Evolutionary conservation across 495 filamentous ascomycete species (phyloP).

Genomic region (Trichoderma erinaceum): DNA sequence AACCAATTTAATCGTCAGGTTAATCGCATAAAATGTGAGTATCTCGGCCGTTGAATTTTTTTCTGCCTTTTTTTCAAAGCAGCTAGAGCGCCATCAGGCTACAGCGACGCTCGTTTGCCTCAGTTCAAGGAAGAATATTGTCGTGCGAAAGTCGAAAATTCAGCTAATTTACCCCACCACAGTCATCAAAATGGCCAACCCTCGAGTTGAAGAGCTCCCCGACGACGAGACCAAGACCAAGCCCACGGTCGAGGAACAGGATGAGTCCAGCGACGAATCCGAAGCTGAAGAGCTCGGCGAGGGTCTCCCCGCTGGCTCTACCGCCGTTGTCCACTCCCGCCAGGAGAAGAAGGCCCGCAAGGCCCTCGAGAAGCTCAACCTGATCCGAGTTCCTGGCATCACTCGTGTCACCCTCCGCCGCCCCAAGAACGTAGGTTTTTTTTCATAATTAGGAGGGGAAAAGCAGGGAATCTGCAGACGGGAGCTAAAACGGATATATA

Average conservation of each 20-base stretch:
- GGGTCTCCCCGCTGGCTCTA: constrained; percentile 77
- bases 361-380: constrained; percentile 87
- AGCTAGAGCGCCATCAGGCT: not conserved
- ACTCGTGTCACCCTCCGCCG: constrained; percentile 94
- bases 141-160: constrained; percentile 1
- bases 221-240: constrained; percentile 84
- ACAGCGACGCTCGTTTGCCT: not conserved
- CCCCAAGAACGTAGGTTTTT: constrained; percentile 86
- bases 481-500: constrained; percentile 25
- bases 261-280: constrained; percentile 67
- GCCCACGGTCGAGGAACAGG: constrained; percentile 70
- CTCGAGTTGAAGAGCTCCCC: constrained; percentile 93
- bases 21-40: constrained; percentile 15
- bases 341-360: constrained; percentile 99
- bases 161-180: not conserved
- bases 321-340: constrained; percentile 87
- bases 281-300: constrained; percentile 61
- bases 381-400: constrained; percentile 94
- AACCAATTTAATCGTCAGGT: not conserved
- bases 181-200: constrained; percentile 72
- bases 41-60: not conserved
- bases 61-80: not conserved
- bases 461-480: not conserved
- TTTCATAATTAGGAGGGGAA: not conserved
- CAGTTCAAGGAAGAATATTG: constrained; percentile 1